Percentiles rank a stretch among this genome's conserved stretches.
Evolutionary conservation across 768 basidiomycete genomes (phyloP).

Genomic region (Amanita pallidorosea): DNA sequence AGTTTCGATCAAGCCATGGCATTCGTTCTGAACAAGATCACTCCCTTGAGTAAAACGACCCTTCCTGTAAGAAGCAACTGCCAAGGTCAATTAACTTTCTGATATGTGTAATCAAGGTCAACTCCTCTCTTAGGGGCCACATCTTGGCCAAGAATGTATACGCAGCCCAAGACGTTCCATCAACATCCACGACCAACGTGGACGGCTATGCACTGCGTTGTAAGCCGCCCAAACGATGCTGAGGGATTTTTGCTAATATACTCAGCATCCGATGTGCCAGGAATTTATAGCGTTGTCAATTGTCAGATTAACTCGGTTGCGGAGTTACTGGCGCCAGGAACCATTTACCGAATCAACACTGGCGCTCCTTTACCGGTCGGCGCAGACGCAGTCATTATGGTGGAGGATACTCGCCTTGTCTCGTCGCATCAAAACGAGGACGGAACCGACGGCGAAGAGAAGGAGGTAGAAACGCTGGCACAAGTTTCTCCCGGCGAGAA

Average conservation of each 20-base stretch:
- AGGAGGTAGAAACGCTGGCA: constrained; percentile 55
- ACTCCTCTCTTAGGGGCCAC: constrained; percentile 45
- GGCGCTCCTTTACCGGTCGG: constrained; percentile 73
- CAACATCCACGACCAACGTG: constrained; percentile 63
- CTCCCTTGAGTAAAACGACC: constrained; percentile 26
- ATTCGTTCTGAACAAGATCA: constrained; percentile 39
- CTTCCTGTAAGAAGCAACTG: constrained; percentile 28
- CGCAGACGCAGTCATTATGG: constrained; percentile 80
- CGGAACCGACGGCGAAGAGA: constrained; percentile 36
- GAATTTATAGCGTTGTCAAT: constrained; percentile 58
- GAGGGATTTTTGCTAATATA: not conserved
- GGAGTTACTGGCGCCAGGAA: constrained; percentile 35
- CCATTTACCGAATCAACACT: constrained; percentile 76
- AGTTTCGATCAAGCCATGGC: constrained; percentile 54
- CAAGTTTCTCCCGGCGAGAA: constrained; percentile 61
- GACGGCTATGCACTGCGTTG: constrained; percentile 82
- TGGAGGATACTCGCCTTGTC: constrained; percentile 80
- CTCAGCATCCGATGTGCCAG: constrained; percentile 53
- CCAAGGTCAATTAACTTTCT: not conserved
- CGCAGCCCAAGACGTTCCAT: constrained; percentile 55
- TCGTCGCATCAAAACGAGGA: constrained; percentile 31
- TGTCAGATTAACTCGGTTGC: constrained; percentile 35
- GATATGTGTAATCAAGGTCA: constrained; percentile 35
- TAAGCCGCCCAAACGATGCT: constrained; percentile 18
- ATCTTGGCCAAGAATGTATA: constrained; percentile 69